These are phyloP conservation scores for Suhomyces xylopsoci DNA, from an alignment of 805 yeast species.

Conservation along the genomic window DNA sequence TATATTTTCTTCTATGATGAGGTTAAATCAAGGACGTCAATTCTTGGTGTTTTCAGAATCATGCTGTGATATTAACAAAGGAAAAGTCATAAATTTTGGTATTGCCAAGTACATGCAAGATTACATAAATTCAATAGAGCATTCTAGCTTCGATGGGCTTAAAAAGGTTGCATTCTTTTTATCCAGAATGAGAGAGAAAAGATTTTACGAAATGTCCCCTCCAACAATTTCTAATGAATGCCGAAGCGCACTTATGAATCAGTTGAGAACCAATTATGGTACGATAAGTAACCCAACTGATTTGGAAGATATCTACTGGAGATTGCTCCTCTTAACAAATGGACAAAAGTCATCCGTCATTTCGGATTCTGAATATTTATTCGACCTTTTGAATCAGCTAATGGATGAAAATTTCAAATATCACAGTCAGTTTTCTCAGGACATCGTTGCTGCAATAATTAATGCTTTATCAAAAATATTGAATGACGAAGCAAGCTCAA, in stretches of 20 bases:
- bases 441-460: conserved; percentile 41
- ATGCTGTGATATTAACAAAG: conserved; percentile 38
- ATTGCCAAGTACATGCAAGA: conserved; percentile 43
- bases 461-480: conserved; percentile 26
- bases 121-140: conserved; percentile 36
- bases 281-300: conserved; percentile 5
- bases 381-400: conserved; percentile 13
- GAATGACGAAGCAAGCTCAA: conserved; percentile 16
- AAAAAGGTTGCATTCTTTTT: conserved; percentile 30
- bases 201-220: conserved; percentile 10
- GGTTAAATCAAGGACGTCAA: conserved; percentile 30
- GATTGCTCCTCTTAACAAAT: conserved; percentile 41
- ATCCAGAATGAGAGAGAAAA: conserved; percentile 10
- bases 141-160: conserved; percentile 14
- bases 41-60: conserved; percentile 50
- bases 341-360: conserved; percentile 22
- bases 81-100: conserved; percentile 47
- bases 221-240: conserved; percentile 31
- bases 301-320: conserved; percentile 51
- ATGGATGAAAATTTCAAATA: conserved; percentile 7
- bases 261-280: conserved; percentile 8
- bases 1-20: conserved; percentile 38
- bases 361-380: conserved; percentile 15
- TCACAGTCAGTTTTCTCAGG: conserved; percentile 30
- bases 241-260: conserved; percentile 11